Evolutionary conservation across 345 rosid genomes (phyloP).

Genomic region (Eucalyptus regnans): DNA sequence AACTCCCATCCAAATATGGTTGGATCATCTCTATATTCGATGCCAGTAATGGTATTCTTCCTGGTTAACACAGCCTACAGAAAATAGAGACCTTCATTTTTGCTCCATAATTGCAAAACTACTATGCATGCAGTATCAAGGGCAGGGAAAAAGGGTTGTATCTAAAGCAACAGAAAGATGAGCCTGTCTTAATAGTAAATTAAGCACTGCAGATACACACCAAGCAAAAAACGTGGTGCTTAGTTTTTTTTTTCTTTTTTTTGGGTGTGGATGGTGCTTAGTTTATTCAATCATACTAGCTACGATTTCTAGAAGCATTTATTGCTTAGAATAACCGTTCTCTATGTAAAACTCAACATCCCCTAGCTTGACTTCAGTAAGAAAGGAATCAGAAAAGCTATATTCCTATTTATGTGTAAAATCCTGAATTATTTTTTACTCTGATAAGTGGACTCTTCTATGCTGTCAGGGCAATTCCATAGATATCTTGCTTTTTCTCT

Average conservation of each 20-base stretch:
- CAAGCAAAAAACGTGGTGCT: background rate
- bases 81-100: background rate
- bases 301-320: background rate
- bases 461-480: background rate
- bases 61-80: slow-evolving; percentile 68
- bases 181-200: background rate
- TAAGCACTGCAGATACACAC: background rate
- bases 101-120: background rate
- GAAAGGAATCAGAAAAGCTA: background rate
- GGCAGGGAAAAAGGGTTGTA: background rate
- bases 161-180: background rate
- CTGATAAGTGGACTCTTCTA: background rate
- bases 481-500: background rate
- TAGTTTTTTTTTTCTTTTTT: background rate
- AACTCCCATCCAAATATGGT: slow-evolving; percentile 91
- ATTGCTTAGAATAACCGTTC: background rate
- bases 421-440: background rate
- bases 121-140: background rate
- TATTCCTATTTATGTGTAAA: background rate
- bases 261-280: background rate
- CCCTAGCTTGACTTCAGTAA: background rate
- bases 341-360: background rate
- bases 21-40: slow-evolving; percentile 84
- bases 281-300: background rate
- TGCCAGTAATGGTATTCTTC: slow-evolving; percentile 79